phyloP scores from a whole-genome alignment of 129 eudicot genomes.

The Arctium minus region DNA sequence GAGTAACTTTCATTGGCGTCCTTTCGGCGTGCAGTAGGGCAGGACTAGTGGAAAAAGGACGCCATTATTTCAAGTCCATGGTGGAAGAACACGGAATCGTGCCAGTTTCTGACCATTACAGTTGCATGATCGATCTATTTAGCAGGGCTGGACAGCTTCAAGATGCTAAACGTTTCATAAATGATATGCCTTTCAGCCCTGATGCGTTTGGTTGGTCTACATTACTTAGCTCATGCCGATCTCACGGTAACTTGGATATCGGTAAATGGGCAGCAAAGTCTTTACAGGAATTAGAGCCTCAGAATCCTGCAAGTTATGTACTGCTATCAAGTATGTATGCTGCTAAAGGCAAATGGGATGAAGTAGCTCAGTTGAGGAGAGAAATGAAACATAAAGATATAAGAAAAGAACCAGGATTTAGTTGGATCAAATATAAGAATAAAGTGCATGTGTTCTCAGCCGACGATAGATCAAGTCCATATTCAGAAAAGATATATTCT shows the following conservation, averaged over 20 bases:
- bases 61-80: constrained; percentile 62
- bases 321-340: constrained; percentile 78
- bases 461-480: constrained; percentile 75
- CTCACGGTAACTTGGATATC: constrained; percentile 54
- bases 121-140: constrained; percentile 90
- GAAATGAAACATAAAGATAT: constrained; percentile 77
- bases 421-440: constrained; percentile 91
- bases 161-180: constrained; percentile 63
- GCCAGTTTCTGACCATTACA: constrained; percentile 74
- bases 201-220: constrained; percentile 85
- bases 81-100: constrained; percentile 45
- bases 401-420: constrained; percentile 79
- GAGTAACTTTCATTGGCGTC: constrained; percentile 59
- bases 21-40: constrained; percentile 90
- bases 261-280: constrained; percentile 92
- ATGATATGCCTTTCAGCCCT: constrained; percentile 68
- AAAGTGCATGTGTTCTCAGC: constrained; percentile 87
- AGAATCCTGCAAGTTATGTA: constrained; percentile 83
- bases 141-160: constrained; percentile 77
- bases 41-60: constrained; percentile 68
- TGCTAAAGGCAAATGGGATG: constrained; percentile 68
- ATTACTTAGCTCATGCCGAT: constrained; percentile 76
- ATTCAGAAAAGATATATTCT: constrained; percentile 54
- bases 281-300: constrained; percentile 73
- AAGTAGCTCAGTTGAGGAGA: constrained; percentile 68